Evolutionary conservation across 352 stramenopile genomes (phyloP).

Genomic region (Phytophthora aleatoria): DNA sequence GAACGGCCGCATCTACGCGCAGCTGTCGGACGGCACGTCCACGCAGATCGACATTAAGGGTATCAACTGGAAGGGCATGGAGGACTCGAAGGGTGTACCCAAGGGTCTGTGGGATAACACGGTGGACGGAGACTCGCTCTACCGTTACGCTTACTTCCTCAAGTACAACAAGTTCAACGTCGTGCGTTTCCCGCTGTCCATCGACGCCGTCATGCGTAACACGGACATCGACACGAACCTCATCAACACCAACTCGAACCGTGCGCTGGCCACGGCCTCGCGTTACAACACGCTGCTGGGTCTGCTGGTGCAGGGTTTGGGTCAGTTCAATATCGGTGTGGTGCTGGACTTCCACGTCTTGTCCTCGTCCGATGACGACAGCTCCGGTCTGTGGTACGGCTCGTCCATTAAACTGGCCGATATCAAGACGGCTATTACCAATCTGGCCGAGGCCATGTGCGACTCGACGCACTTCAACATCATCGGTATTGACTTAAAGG

Average conservation of each 20-base stretch:
- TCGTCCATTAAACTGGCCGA: constrained; percentile 73
- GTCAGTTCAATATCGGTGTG: constrained; percentile 76
- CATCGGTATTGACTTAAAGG: constrained; percentile 86
- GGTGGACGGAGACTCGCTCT: constrained; percentile 79
- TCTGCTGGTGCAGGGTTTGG: constrained; percentile 67
- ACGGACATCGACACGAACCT: constrained; percentile 57
- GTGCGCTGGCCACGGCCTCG: constrained; percentile 57
- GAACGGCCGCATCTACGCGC: constrained; percentile 70
- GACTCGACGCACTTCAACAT: constrained; percentile 87
- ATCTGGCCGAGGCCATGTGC: constrained; percentile 69
- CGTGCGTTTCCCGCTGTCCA: constrained; percentile 73
- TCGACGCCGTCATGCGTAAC: constrained; percentile 77
- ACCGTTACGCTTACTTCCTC: constrained; percentile 78
- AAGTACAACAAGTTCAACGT: constrained; percentile 82
- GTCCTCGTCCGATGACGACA: constrained; percentile 52
- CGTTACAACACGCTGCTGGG: constrained; percentile 75
- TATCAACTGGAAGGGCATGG: constrained; percentile 86
- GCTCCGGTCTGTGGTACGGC: constrained; percentile 71
- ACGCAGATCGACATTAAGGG: constrained; percentile 84
- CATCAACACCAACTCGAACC: constrained; percentile 89
- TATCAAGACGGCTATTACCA: constrained; percentile 82
- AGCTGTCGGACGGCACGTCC: constrained; percentile 54
- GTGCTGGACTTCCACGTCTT: constrained; percentile 85
- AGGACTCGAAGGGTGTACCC: constrained; percentile 69
- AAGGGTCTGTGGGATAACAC: constrained; percentile 85